Evolutionary conservation across 129 eudicot species (phyloP).

Genomic region (Erigeron canadensis): DNA sequence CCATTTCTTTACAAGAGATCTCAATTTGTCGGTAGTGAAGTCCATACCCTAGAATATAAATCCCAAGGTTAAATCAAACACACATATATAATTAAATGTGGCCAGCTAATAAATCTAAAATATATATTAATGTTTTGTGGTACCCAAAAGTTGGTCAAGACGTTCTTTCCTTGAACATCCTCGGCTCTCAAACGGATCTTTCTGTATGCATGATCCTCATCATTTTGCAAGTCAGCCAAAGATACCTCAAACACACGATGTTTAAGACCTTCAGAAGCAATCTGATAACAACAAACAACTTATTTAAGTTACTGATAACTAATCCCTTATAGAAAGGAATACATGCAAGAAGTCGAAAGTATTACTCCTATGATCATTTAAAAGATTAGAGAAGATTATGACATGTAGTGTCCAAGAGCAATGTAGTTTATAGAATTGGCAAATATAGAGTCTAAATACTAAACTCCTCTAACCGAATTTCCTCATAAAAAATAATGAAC

Average conservation of each 20-base stretch:
- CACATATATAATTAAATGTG: background rate
- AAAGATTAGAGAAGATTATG: background rate
- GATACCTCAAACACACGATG: conserved; percentile 78
- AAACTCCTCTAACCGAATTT: no score
- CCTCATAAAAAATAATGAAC: no score
- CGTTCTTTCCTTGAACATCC: conserved; percentile 82
- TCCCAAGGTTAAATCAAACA: background rate
- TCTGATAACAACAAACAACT: conserved; percentile 28
- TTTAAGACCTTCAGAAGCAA: conserved; percentile 87
- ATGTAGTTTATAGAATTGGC: no score
- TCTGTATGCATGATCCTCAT: conserved; percentile 78
- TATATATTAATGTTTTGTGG: background rate
- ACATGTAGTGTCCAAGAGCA: background rate
- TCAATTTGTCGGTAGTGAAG: conserved; percentile 74
- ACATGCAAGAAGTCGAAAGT: background rate
- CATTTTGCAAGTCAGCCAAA: conserved; percentile 75
- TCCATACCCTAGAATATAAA: conserved; percentile 61
- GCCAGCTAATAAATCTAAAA: background rate
- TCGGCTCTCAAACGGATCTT: conserved; percentile 86
- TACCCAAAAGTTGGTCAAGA: conserved; percentile 83
- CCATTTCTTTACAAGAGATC: conserved; percentile 82
- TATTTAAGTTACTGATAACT: background rate
- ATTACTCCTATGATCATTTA: background rate
- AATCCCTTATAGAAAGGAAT: background rate
- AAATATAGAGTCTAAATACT: no score